Percentiles rank a stretch among this genome's conserved stretches.
Conservation (phyloP, 2,329 filamentous ascomycete species). For the Zymoseptoria ardabiliae region DNA sequence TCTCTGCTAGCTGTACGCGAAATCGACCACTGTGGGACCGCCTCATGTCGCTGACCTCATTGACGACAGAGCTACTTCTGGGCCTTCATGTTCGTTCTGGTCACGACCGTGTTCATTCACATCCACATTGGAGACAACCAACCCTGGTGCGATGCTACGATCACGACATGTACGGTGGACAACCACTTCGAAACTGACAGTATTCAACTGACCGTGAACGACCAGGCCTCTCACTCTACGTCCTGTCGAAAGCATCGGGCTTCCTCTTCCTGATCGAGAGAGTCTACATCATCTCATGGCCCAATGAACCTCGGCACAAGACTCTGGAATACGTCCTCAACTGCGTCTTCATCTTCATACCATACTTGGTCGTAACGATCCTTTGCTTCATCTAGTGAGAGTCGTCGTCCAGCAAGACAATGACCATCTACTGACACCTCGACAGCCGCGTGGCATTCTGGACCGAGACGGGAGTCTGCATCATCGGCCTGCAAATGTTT, state of each 20-base stretch:
- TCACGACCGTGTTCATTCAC: constrained; percentile 14
- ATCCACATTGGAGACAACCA: constrained; percentile 6
- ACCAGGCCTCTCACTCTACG: constrained; percentile 14
- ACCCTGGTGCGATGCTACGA: constrained; percentile 10
- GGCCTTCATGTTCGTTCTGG: constrained; percentile 15
- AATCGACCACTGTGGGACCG: not conserved
- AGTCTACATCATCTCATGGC: constrained; percentile 19
- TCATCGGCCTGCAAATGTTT: constrained; percentile 13
- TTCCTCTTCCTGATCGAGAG: constrained; percentile 17
- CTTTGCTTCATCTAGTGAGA: constrained; percentile 14
- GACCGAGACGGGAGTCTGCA: constrained; percentile 11
- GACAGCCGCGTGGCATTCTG: constrained; percentile 11
- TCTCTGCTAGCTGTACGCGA: not conserved
- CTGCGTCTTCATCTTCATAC: constrained; percentile 10
- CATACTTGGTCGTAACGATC: constrained; percentile 8
- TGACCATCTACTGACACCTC: not conserved
- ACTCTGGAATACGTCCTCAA: constrained; percentile 14
- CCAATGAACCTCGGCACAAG: constrained; percentile 10
- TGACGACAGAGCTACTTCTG: constrained; percentile 10
- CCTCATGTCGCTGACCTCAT: not conserved
- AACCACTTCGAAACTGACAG: not conserved
- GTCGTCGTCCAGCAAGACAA: not conserved
- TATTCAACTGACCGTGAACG: not conserved
- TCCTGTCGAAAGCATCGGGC: constrained; percentile 9
- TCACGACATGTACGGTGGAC: constrained; percentile 9